Evolutionary conservation across 129 eudicot species (phyloP).

Genomic region (Tagetes patula): DNA sequence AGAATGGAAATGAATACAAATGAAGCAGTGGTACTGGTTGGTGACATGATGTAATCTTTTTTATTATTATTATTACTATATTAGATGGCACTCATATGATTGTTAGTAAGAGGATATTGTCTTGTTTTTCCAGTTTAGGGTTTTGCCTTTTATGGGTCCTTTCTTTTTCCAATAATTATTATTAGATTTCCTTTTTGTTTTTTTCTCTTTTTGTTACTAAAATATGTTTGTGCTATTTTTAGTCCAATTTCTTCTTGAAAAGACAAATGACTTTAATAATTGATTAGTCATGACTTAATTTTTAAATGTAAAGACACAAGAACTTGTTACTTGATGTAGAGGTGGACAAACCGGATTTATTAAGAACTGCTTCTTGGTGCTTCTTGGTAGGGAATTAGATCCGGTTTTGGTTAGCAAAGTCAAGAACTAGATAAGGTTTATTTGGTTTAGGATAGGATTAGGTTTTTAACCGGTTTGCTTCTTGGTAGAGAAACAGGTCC

Average conservation of each 20-base stretch:
- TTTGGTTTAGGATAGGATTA: too few species aligned
- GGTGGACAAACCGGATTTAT: too few species aligned
- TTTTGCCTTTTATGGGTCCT: constrained; percentile 27
- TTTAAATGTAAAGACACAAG: too few species aligned
- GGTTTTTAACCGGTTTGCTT: too few species aligned
- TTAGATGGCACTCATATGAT: constrained; percentile 19
- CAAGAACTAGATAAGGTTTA: too few species aligned
- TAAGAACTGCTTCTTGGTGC: too few species aligned
- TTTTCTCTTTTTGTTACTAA: background rate
- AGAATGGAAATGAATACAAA: constrained; percentile 16
- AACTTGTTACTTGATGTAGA: too few species aligned
- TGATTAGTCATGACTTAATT: too few species aligned
- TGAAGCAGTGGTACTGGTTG: constrained; percentile 34
- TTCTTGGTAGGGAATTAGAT: too few species aligned
- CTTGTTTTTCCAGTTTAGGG: constrained; percentile 31
- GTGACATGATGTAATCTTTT: constrained; percentile 23
- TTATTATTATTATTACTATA: constrained; percentile 5
- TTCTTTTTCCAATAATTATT: constrained; percentile 2
- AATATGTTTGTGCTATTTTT: background rate
- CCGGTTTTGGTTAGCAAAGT: too few species aligned
- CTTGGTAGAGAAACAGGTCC: too few species aligned
- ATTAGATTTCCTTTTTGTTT: background rate
- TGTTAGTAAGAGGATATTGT: constrained; percentile 19
- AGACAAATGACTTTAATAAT: background rate
- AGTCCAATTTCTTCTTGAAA: background rate